A percentile compares a stretch with the other conserved stretches of the same genome.
phyloP scores from a whole-genome alignment of 108 stramenopile genomes.

The Nitzschia sp. region DNA sequence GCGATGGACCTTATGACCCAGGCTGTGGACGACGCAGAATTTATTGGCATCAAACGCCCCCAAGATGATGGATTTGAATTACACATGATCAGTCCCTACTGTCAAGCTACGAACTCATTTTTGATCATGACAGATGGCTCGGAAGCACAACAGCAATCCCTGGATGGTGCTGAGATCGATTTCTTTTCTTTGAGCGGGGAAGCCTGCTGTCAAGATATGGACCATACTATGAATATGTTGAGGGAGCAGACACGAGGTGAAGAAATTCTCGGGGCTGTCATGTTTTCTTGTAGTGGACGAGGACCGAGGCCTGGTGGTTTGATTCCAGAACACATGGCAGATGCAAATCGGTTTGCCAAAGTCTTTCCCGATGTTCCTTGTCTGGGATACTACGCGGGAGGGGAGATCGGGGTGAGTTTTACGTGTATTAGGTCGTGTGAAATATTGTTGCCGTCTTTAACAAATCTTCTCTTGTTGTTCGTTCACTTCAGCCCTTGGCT shows the following conservation, averaged over 20 bases:
- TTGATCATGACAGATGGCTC: conserved; percentile 37
- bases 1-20: conserved; percentile 23
- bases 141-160: conserved; percentile 8
- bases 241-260: conserved; percentile 34
- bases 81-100: conserved; percentile 7
- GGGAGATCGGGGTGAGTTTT: too few relatives aligned
- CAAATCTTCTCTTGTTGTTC: too few relatives aligned
- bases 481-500: conserved; percentile 49
- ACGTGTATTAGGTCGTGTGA: too few relatives aligned
- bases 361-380: conserved; percentile 49
- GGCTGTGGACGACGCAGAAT: conserved; percentile 16
- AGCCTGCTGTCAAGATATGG: conserved; percentile 51
- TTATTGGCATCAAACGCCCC: conserved; percentile 42
- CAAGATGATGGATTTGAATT: conserved; percentile 46
- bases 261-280: conserved; percentile 50
- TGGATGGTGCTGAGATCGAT: conserved; percentile 47
- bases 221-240: conserved; percentile 29
- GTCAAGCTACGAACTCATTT: background rate
- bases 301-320: conserved; percentile 30
- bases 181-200: conserved; percentile 48
- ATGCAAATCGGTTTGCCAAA: conserved; percentile 44
- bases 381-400: conserved; percentile 57
- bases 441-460: too few relatives aligned
- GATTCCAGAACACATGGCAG: conserved; percentile 47
- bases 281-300: conserved; percentile 54